These are phyloP conservation scores for Nakazawaea ishiwadae DNA, from an alignment of 805 yeast genomes.

Conservation along the genomic window DNA sequence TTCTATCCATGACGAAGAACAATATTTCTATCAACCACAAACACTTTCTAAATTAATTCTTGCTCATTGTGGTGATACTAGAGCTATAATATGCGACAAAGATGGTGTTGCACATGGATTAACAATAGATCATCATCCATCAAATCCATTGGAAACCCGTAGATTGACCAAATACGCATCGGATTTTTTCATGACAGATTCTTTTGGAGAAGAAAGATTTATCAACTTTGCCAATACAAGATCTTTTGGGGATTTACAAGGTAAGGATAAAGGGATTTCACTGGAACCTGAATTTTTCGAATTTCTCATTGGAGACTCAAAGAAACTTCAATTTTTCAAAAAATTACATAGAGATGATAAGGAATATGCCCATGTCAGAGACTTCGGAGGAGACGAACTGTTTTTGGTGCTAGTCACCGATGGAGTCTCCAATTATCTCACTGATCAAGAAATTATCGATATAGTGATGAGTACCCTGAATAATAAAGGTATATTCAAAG, in stretches of 20 bases:
- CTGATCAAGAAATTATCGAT: conserved; percentile 92
- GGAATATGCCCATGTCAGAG: conserved; percentile 20
- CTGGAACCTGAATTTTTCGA: conserved; percentile 89
- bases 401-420: conserved; percentile 81
- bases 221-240: conserved; percentile 83
- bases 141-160: conserved; percentile 70
- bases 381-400: conserved; percentile 80
- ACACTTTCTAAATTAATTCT: conserved; percentile 65
- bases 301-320: conserved; percentile 59
- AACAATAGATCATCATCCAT: conserved; percentile 83
- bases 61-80: conserved; percentile 92
- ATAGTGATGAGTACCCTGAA: conserved; percentile 65
- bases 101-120: conserved; percentile 75
- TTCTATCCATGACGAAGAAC: conserved; percentile 19
- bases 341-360: conserved; percentile 18
- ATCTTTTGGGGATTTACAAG: conserved; percentile 84
- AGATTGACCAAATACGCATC: conserved; percentile 63
- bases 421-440: conserved; percentile 75
- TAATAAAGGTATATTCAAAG: conserved; percentile 59
- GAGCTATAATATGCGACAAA: conserved; percentile 79
- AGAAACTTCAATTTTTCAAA: conserved; percentile 29
- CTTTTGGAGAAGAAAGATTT: conserved; percentile 89
- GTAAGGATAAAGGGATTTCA: conserved; percentile 77
- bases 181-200: conserved; percentile 70
- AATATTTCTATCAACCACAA: conserved; percentile 58